phyloP scores from a whole-genome alignment of 306 rosid species.

The Sindora glabra region DNA sequence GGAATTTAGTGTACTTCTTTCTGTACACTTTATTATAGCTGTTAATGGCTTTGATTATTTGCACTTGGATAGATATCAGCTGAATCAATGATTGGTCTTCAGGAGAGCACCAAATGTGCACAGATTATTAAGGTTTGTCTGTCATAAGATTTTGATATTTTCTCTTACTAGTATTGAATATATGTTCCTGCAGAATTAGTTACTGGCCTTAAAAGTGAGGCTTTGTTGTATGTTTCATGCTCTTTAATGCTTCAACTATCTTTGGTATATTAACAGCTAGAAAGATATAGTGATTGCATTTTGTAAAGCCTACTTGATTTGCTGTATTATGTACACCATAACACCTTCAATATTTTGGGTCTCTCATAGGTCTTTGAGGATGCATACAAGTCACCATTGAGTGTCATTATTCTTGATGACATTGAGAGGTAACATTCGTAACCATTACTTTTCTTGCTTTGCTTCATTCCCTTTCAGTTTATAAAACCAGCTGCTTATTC shows the following conservation, averaged over 20 bases:
- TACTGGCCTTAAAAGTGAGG: constrained; percentile 9
- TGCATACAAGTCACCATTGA: constrained; percentile 97
- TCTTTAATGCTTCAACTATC: constrained; percentile 9
- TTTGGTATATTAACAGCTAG: background rate
- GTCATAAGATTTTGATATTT: background rate
- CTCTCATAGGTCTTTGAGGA: constrained; percentile 83
- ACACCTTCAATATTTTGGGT: background rate
- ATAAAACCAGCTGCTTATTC: background rate
- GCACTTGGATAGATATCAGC: constrained; percentile 63
- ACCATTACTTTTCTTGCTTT: constrained; percentile 16
- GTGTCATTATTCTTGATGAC: constrained; percentile 87
- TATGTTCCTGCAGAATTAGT: background rate
- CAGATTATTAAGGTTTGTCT: constrained; percentile 87
- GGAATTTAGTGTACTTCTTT: constrained; percentile 10
- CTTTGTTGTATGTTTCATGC: constrained; percentile 4
- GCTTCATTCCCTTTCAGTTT: background rate
- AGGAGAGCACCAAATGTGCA: constrained; percentile 88
- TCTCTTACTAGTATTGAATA: constrained; percentile 3
- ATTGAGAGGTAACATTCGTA: constrained; percentile 66
- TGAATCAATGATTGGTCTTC: constrained; percentile 93
- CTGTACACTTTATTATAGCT: background rate
- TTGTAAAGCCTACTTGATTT: background rate
- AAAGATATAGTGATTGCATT: background rate
- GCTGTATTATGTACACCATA: constrained; percentile 11
- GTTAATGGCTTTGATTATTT: constrained; percentile 9